Base-by-base conservation (phyloP, 805 yeast species). In the Candida alai region DNA sequence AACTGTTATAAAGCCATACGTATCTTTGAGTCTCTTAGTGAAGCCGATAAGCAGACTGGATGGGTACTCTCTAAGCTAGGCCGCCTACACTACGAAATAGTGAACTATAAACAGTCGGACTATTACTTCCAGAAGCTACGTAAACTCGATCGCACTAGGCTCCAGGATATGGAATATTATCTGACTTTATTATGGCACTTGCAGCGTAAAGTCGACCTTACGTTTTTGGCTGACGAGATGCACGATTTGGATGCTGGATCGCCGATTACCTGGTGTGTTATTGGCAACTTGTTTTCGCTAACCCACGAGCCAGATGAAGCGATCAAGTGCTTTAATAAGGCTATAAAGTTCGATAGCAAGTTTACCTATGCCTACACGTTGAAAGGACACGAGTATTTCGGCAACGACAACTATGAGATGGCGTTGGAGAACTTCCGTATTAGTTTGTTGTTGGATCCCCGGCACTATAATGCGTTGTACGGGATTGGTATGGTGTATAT, bases 401-500 rank as follows among this genome's bases (percentile, higher is more conserved):
- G 90, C 2, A 86, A 77, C 49, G 98, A 94, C 60, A 88, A 94
- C 23, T 85, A 82, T 60, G 96, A 88, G 52, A 75, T 79, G 52
- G 97, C 98, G 0, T 72, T 84, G 41, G 85, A 82, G 37, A 77
- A 86, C 41, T 93, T 88, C 69, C 61, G 96, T 23, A 68, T 70
- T 42, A 94, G 96, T 3, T 67, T 93, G 29, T 63, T 81, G 16
- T 70, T 80, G 26, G 95, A 90, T 49, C 71, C 80, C 30, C 69
- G 88, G 37, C 96, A 87, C 54, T 93, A 89, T 58, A 93, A 90
- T 58, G 97, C 97, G 0, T 78, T 89, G 50, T 93, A 93, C 51
- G 98, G 98, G 18, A 74, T 93, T 37, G 98, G 97, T 6, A 87
- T 88, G 90, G 94, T 88, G 19, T 83, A 80, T 54, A 73, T 87